Evolutionary conservation across 2,329 filamentous ascomycete genomes (phyloP).

Genomic region (Botrytis porri): DNA sequence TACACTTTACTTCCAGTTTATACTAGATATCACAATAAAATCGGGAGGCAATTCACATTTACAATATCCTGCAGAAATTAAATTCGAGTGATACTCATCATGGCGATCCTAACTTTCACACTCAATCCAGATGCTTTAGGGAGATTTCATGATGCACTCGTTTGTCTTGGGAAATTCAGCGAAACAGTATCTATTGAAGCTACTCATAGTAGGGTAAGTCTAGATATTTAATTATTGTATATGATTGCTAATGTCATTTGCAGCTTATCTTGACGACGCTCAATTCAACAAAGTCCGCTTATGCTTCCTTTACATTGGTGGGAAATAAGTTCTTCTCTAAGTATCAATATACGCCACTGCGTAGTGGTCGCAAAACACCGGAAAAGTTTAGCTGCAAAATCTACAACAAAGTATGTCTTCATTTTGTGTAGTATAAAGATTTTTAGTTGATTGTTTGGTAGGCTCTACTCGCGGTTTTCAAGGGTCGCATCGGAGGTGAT

Average conservation of each 20-base stretch:
- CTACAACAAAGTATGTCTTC: slow-evolving; percentile 58
- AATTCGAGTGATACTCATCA: slow-evolving; percentile 32
- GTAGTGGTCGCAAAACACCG: slow-evolving; percentile 23
- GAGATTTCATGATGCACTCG: slow-evolving; percentile 68
- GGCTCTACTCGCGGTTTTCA: slow-evolving; percentile 72
- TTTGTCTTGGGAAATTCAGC: slow-evolving; percentile 75
- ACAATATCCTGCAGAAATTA: neutral
- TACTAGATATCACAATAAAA: neutral
- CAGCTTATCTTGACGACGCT: slow-evolving; percentile 72
- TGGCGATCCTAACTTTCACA: slow-evolving; percentile 69
- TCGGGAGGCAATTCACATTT: neutral
- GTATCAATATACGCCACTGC: slow-evolving; percentile 60
- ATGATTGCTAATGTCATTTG: slow-evolving; percentile 20
- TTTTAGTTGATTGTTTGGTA: slow-evolving; percentile 34
- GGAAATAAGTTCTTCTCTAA: slow-evolving; percentile 68
- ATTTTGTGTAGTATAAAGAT: neutral
- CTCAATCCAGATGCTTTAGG: slow-evolving; percentile 70
- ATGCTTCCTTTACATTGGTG: slow-evolving; percentile 68
- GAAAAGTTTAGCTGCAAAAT: slow-evolving; percentile 71
- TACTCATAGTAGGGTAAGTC: slow-evolving; percentile 32
- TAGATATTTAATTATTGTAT: neutral
- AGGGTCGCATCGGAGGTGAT: slow-evolving; percentile 59
- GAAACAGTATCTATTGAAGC: slow-evolving; percentile 72
- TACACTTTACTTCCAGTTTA: neutral
- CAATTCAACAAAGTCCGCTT: slow-evolving; percentile 78